Conservation (phyloP, 2,329 filamentous ascomycete genomes). For the Fusarium multiceps region DNA sequence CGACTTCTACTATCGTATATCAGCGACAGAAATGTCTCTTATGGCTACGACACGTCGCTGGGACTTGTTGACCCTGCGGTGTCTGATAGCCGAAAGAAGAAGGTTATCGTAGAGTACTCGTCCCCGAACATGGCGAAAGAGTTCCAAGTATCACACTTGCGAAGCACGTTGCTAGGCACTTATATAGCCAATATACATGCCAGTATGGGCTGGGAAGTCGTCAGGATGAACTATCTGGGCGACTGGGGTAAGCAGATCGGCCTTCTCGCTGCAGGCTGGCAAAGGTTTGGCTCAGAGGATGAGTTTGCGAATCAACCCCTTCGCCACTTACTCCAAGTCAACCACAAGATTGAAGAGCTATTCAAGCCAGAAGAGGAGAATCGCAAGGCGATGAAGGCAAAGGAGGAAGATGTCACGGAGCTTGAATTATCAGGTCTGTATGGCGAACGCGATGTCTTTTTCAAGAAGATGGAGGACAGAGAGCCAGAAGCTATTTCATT, state of each 20-base stretch:
- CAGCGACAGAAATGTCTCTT: conserved; percentile 28
- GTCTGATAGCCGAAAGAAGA: conserved; percentile 37
- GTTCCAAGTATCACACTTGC: conserved; percentile 76
- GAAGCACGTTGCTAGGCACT: conserved; percentile 77
- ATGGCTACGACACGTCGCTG: conserved; percentile 39
- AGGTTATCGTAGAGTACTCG: conserved; percentile 76
- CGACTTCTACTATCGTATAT: conserved; percentile 40
- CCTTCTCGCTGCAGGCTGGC: conserved; percentile 73
- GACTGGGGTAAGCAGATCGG: conserved; percentile 79
- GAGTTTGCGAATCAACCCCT: conserved; percentile 73
- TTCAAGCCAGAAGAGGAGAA: conserved; percentile 71
- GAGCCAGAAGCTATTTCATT: conserved; percentile 64
- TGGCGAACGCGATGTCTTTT: conserved; percentile 65
- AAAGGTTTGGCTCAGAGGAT: conserved; percentile 73
- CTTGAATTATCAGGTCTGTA: conserved; percentile 55
- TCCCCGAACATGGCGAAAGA: conserved; percentile 80
- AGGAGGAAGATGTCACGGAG: conserved; percentile 52
- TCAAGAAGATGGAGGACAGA: conserved; percentile 68
- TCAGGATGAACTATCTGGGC: conserved; percentile 77
- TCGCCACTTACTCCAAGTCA: conserved; percentile 75
- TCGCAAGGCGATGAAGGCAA: conserved; percentile 59
- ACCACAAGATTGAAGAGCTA: conserved; percentile 72
- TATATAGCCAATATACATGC: conserved; percentile 75
- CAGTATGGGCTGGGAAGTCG: conserved; percentile 74
- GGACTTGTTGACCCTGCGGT: conserved; percentile 23